Evolutionary conservation across 371 early-diverging fungal genomes (phyloP), one percentile per base, ranked within the genome.

Genomic region (Coemansia sp.): DNA sequence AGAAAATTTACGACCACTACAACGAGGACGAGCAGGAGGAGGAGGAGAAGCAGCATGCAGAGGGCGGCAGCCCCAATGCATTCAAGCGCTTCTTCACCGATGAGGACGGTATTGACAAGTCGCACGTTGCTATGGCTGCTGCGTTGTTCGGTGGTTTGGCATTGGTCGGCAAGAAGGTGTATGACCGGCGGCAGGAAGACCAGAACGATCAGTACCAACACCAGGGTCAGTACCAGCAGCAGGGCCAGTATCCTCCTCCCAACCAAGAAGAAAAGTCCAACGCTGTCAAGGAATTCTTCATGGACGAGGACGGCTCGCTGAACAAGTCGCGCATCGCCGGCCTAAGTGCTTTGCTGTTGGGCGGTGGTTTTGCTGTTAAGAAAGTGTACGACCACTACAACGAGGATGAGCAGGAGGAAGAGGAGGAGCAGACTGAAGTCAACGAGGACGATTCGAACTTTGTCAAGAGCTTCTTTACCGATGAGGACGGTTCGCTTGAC

Each of bases 101-200:
- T 23, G 67, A 66, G 23, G 71, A 71, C 19, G 71, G 71, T 8
- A 17, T 63, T 15, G 58, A 61, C 62, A 71, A 71, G 58, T 61
- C 71, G 44, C 67, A 48, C n/a, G 36, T 64, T 9, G 63, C 65
- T 26, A n/a, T 67, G 55, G 67, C 67, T 15, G 56, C 65, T 3
- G 55, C 65, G 23, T 40, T 55, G 26, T 28, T 44, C 29, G 67
- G 65, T 11, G 65, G 55, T 21, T 41, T 54, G 6, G 23, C 46
- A 17, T 29, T 46, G 11, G 44, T 24, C 13, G 66, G 56, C 65
- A 64, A 67, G 66, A 65, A 65, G 61, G 13, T 40, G 11, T 65
- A 65, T 23, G 65, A 65, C 63, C 23, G 46, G 9, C 41, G 19
- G n/a, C 15, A 60, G 60, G 28, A 60, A 29, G 26, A 26, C 26